phyloP scores from a whole-genome alignment of 495 filamentous ascomycete genomes.

The Penicillium paxilli region DNA sequence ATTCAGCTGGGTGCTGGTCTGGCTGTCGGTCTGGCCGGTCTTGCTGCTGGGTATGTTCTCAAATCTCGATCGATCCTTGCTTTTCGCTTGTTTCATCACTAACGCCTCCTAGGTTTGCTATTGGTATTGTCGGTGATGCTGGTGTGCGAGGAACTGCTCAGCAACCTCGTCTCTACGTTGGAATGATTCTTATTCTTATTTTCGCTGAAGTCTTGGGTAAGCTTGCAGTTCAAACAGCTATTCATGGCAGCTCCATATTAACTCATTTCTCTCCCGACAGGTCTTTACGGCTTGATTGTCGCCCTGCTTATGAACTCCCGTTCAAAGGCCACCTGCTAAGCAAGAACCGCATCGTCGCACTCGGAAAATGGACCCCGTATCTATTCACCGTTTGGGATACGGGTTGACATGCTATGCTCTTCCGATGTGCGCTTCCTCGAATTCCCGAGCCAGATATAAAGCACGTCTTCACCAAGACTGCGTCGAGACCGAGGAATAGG shows the following conservation, averaged over 20 bases:
- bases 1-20: slow-evolving; percentile 98
- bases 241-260: not conserved
- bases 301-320: slow-evolving; percentile 97
- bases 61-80: not conserved
- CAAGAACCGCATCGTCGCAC: slow-evolving; percentile 12
- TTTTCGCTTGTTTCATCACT: not conserved
- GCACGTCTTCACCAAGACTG: not conserved
- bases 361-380: slow-evolving; percentile 6
- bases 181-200: slow-evolving; percentile 99
- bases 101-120: slow-evolving; percentile 69
- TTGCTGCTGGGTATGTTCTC: slow-evolving; percentile 79
- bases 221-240: slow-evolving; percentile 22
- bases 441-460: slow-evolving; percentile 10
- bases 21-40: slow-evolving; percentile 91
- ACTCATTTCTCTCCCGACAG: slow-evolving; percentile 36
- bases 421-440: slow-evolving; percentile 10
- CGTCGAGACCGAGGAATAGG: slow-evolving; percentile 7
- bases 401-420: slow-evolving; percentile 1
- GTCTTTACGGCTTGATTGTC: slow-evolving; percentile 98
- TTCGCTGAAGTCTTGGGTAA: slow-evolving; percentile 98
- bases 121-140: slow-evolving; percentile 98
- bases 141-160: slow-evolving; percentile 98
- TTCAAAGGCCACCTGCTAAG: slow-evolving; percentile 40
- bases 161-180: slow-evolving; percentile 96
- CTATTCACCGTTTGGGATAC: not conserved